Base-by-base conservation (phyloP, 805 yeast species). In the Metschnikowia lachancei region DNA sequence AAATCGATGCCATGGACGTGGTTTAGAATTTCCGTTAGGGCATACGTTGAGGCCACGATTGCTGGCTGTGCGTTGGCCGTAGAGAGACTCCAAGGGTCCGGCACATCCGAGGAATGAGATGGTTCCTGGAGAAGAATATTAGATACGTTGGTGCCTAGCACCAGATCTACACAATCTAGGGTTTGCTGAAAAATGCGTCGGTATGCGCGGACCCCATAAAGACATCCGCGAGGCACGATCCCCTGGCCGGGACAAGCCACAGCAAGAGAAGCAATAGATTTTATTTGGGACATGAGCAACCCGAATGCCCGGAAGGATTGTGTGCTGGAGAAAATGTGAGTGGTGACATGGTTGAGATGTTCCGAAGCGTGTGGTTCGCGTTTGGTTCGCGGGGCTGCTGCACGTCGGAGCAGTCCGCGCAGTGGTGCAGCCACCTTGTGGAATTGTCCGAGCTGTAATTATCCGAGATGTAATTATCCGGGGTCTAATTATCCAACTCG, bases 61-160 rank as follows among this genome's bases (percentile, higher is more conserved):
- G 81, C 74, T 3, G 83, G 83, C 64, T 79, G 84, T 18, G 82
- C 81, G 54, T 74, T 65, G 36, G 58, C 46, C 14, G 60, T 54
- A 33, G 52, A 43, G n/a, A 45, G 43, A 39, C 48, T 43, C 58
- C 58, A 55, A 6, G 45, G 11, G 20, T 52, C 57, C 20, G 50
- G 38, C 24, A n/a, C n/a, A 10, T 34, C 17, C 12, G 47, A 42
- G 9, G 55, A 46, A 11, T 16, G 32, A 29, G 32, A 10, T n/a
- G 32, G 32, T n/a, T 32, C 19, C 18, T 40, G 50, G 19, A 53
- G 35, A 16, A 56, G 57, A 33, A 43, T 30, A 4, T 30, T 11
- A 29, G 52, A 44, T 26, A 53, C 51, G 13, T 29, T 22, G 26
- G 42, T 39, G 36, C 53, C 51, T 24, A 51, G 45, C 3, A 43